Evolutionary conservation across 768 basidiomycete species (phyloP).

Genomic region (Naganishia kalamii): DNA sequence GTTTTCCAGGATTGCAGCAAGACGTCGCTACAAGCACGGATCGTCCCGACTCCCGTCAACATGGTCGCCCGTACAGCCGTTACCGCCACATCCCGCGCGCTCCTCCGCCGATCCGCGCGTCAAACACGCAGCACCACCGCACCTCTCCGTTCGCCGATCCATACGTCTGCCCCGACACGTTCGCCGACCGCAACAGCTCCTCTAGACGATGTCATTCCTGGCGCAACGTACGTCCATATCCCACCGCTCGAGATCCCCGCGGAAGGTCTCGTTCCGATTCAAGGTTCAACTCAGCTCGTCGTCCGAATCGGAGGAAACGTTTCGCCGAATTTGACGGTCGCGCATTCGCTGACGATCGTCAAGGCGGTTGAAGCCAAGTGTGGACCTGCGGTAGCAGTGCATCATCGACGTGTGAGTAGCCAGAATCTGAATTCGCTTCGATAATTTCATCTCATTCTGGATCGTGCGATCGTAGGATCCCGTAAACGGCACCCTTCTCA

Average conservation of each 20-base stretch:
- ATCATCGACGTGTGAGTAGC: conserved; percentile 22
- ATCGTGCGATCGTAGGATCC: background rate
- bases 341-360: conserved; percentile 32
- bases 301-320: conserved; percentile 19
- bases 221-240: conserved; percentile 11
- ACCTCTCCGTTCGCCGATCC: background rate
- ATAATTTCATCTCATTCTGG: background rate
- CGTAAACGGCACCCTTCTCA: background rate
- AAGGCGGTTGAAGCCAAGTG: conserved; percentile 30
- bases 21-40: too few relatives aligned
- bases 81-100: background rate
- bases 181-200: background rate
- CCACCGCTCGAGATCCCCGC: conserved; percentile 8
- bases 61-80: background rate
- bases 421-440: background rate
- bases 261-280: background rate
- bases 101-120: background rate
- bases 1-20: too few relatives aligned
- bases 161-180: background rate
- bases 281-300: background rate
- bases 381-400: conserved; percentile 23
- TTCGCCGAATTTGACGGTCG: conserved; percentile 20
- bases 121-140: background rate
- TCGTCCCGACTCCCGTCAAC: too few relatives aligned
- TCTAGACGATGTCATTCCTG: background rate